These are phyloP conservation scores for Tuber calosporum DNA, from an alignment of 495 filamentous ascomycete genomes.

Conservation along the genomic window DNA sequence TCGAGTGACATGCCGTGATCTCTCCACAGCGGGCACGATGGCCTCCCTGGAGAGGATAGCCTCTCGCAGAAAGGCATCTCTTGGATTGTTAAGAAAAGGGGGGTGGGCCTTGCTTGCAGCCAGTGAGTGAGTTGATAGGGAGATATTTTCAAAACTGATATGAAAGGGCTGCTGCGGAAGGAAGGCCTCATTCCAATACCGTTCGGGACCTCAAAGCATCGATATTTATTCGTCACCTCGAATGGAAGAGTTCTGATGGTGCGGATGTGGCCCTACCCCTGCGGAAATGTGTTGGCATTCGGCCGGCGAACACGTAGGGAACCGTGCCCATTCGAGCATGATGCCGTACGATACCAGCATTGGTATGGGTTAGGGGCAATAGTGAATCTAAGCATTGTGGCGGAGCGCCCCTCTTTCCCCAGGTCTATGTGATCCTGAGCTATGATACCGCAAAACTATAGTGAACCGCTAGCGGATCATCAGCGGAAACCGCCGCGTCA, in stretches of 20 bases:
- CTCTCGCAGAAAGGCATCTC: not conserved
- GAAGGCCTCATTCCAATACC: not conserved
- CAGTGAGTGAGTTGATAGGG: not conserved
- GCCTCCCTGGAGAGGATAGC: not conserved
- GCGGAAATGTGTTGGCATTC: not conserved
- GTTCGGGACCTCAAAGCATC: not conserved
- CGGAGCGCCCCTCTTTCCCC: not conserved
- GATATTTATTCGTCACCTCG: not conserved
- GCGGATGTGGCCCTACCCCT: not conserved
- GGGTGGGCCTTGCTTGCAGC: not conserved
- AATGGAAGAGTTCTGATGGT: not conserved
- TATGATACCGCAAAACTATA: too few relatives aligned
- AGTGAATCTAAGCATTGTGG: not conserved
- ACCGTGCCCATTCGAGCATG: too few relatives aligned
- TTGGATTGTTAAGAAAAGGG: not conserved
- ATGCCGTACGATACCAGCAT: not conserved
- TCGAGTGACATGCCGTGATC: not conserved
- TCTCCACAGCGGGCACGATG: not conserved
- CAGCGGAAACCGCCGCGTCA: too few relatives aligned
- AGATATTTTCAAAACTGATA: not conserved
- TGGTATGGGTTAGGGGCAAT: not conserved
- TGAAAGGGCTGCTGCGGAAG: not conserved
- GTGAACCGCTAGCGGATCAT: too few relatives aligned
- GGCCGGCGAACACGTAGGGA: not conserved
- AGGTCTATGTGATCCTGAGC: not conserved